A percentile compares a stretch with the other conserved stretches of the same genome.
Evolutionary conservation across 2,329 filamentous ascomycete genomes (phyloP).

Genomic region (Beauveria asiatica): DNA sequence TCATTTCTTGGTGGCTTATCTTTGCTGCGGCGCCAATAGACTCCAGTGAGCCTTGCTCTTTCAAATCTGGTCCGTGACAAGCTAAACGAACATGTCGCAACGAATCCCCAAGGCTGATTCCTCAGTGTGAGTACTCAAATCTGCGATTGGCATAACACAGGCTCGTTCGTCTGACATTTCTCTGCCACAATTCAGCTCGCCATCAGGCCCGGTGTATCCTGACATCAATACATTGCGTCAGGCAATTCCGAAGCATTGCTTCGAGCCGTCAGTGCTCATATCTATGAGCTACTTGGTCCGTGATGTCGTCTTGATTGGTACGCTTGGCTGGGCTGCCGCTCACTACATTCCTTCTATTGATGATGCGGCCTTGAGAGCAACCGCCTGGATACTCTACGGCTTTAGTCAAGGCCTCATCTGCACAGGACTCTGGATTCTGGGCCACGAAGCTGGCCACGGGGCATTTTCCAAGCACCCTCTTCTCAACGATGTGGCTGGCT

Average conservation of each 20-base stretch:
- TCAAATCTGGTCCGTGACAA: not conserved
- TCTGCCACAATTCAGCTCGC: not conserved
- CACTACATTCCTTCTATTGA: conserved; percentile 43
- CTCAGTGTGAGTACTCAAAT: not conserved
- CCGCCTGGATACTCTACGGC: conserved; percentile 50
- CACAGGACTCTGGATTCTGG: conserved; percentile 63
- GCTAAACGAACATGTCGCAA: not conserved
- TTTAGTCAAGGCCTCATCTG: conserved; percentile 57
- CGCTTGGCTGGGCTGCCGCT: not conserved
- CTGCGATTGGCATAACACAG: not conserved
- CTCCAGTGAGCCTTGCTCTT: not conserved
- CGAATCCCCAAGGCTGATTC: not conserved
- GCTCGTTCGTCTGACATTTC: not conserved
- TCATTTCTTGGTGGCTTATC: not conserved
- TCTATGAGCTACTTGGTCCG: conserved; percentile 49
- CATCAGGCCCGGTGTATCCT: conserved; percentile 24
- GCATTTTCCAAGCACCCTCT: conserved; percentile 50
- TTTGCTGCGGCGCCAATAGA: not conserved
- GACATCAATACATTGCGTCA: conserved; percentile 40
- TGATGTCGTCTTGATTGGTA: conserved; percentile 42
- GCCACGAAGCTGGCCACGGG: conserved; percentile 63
- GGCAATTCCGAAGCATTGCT: conserved; percentile 54
- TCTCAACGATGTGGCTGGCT: conserved; percentile 55
- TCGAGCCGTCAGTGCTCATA: conserved; percentile 42
- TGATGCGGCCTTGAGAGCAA: conserved; percentile 32